Conservation (phyloP, 768 basidiomycete species). For the Roridomyces roridus region DNA sequence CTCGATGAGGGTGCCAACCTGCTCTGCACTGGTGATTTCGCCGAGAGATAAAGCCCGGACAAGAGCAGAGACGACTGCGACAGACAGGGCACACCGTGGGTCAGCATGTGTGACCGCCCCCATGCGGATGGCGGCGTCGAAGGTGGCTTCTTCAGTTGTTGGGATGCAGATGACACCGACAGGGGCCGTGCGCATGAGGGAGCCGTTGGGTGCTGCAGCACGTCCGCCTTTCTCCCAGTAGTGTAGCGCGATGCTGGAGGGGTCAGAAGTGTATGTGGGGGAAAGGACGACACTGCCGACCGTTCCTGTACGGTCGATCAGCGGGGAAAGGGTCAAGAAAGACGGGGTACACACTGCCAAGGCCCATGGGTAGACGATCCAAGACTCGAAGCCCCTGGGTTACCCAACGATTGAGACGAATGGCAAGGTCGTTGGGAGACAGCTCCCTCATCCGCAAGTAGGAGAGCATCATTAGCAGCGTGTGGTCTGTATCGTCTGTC, state of each 20-base stretch:
- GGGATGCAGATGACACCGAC: conserved; percentile 28
- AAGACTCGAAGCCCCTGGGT: conserved; percentile 26
- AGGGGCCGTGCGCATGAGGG: conserved; percentile 30
- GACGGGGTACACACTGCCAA: conserved; percentile 21
- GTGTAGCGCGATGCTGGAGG: conserved; percentile 16
- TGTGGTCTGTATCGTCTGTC: conserved; percentile 32
- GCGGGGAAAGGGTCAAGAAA: not conserved
- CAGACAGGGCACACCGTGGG: conserved; percentile 28
- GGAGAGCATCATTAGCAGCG: conserved; percentile 26
- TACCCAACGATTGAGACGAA: conserved; percentile 25
- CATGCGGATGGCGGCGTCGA: conserved; percentile 25
- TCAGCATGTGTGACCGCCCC: conserved; percentile 29
- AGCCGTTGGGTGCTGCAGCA: conserved; percentile 26
- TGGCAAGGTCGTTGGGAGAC: conserved; percentile 22
- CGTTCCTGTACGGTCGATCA: conserved; percentile 12
- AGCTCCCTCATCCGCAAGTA: conserved; percentile 23
- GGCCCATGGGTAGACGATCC: conserved; percentile 28
- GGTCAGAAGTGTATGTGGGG: conserved; percentile 13
- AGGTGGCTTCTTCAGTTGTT: conserved; percentile 26
- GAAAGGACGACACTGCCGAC: conserved; percentile 27
- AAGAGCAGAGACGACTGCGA: conserved; percentile 28
- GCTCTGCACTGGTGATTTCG: conserved; percentile 12
- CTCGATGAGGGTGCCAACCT: conserved; percentile 22
- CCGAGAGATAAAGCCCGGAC: conserved; percentile 23
- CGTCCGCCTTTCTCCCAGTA: conserved; percentile 25